Evolutionary conservation across 305 asterid genomes (phyloP).

Genomic region (Rubia occidens): DNA sequence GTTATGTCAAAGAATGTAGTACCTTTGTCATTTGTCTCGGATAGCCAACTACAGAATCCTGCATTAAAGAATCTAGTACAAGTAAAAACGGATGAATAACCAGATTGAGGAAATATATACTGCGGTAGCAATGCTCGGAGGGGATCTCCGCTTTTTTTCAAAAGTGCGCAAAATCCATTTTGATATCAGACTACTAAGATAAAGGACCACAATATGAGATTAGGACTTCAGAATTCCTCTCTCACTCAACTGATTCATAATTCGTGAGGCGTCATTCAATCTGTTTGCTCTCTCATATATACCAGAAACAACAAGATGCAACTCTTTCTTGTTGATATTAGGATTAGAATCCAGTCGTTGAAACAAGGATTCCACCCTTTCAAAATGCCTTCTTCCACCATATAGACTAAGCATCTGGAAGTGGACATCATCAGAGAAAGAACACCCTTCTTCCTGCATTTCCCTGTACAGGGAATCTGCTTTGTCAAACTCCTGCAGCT

Average conservation of each 20-base stretch:
- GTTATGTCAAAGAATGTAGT: slow-evolving; percentile 4
- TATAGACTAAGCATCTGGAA: slow-evolving; percentile 79
- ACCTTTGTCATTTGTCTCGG: not conserved
- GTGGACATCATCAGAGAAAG: slow-evolving; percentile 65
- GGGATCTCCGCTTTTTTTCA: not conserved
- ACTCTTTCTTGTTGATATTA: slow-evolving; percentile 64
- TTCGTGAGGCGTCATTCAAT: slow-evolving; percentile 59
- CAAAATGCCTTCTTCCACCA: slow-evolving; percentile 58
- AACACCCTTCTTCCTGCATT: slow-evolving; percentile 68
- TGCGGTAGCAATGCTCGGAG: too few relatives aligned
- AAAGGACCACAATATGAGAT: not conserved
- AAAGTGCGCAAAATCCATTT: not conserved
- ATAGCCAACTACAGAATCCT: not conserved
- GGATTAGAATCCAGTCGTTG: slow-evolving; percentile 44
- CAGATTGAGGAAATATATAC: not conserved
- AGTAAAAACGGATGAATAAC: not conserved
- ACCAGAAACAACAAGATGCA: slow-evolving; percentile 68
- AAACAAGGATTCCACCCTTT: slow-evolving; percentile 47
- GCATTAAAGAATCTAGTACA: not conserved
- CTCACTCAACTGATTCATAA: slow-evolving; percentile 55
- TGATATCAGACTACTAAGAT: not conserved
- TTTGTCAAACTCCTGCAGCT: slow-evolving; percentile 55
- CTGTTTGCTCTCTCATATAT: slow-evolving; percentile 73
- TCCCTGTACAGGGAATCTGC: slow-evolving; percentile 54
- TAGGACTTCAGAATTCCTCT: slow-evolving; percentile 26